Base-by-base conservation (phyloP, 306 rosid genomes). In the Pueraria montana region DNA sequence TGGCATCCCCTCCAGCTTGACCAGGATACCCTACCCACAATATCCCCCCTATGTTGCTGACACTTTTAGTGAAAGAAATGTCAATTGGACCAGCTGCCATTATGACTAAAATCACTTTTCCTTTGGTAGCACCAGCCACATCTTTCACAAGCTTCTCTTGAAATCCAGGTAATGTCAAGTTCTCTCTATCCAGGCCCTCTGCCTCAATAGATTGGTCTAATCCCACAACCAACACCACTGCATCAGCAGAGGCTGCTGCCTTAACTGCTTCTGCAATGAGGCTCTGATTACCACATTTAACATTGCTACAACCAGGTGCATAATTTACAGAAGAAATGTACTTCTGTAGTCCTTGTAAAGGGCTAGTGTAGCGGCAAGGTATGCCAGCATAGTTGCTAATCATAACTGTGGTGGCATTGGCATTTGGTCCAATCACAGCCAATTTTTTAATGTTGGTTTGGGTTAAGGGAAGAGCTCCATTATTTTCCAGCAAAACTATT, bases 81-180 rank as follows among this genome's bases (percentile, higher is more conserved):
- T 92, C 97, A 80, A 89, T 69, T 11, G 94, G 95, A 55, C 98
- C 92, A 24, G 95, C 97, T 8, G 98, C 90, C 98, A 94, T 88
- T 30, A 94, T 84, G 21, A 91, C 93, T 18, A 92, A 79, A 59
- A 92, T 75, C 24, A 94, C 87, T 23, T 73, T 87, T 58, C 98
- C 98, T 16, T 86, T 81, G 13, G 94, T 73, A 10, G 90, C 86
- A 26, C 24, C 56, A 52, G 88, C 89, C 43, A 92, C 98, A 76
- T 89, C 87, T 66, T 62, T 80, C 58, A 94, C 87, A 67, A 94
- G 95, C 81, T 86, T 88, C 61, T 88, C 91, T 81, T 94, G 98
- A 86, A 82, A 94, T 13, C 97, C 94, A 16, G 98, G 97, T 62
- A 94, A 80, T 55, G 93, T 89, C 85, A 94, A 74, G 80, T 87